Evolutionary conservation across 306 rosid species (phyloP), one percentile per base, ranked within the genome.

Genomic region (Cucumis melo): DNA sequence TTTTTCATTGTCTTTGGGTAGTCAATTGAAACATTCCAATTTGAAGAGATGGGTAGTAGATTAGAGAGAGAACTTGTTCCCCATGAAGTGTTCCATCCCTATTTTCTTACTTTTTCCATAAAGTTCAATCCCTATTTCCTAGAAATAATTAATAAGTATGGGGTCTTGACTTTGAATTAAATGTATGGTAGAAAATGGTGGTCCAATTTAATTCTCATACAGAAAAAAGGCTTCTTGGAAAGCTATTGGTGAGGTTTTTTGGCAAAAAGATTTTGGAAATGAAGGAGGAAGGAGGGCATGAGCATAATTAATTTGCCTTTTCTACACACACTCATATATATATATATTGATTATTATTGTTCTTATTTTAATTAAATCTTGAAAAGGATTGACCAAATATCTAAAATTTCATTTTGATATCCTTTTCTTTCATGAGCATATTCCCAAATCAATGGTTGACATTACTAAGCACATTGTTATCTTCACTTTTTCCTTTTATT

Each of bases 391-490:
- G 51, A 10, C 65, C 65, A 24, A 60, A 65, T 64, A 64, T 34
- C 19, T 64, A 7, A 27, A 21, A 6, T 62, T 59, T 32, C 44
- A 27, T 1, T 63, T 34, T 63, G 14, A 27, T 27, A 27, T 27
- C 11, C 72, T 2, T 19, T 7, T 7, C 23, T 62, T 62, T 62
- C 32, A 32, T 34, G 24, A 65, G 29, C 14, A 65, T 65, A 65
- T 65, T 38, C 73, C 51, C 73, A 65, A 65, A 65, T 38, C 73
- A 65, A 65, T 65, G 73, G 73, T 38, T 65, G 29, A 38, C 23
- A 38, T 65, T 38, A 65, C 73, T 3, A 65, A 36, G 50, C 73
- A 62, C 42, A 32, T 62, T 62, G 20, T 29, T 8, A 6, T 62
- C 41, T 32, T 32, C 68, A 62, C 68, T 6, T 62, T 44, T 62